Evolutionary conservation across 2,329 filamentous ascomycete genomes (phyloP).

Genomic region (Kalaharituber pfeilii): DNA sequence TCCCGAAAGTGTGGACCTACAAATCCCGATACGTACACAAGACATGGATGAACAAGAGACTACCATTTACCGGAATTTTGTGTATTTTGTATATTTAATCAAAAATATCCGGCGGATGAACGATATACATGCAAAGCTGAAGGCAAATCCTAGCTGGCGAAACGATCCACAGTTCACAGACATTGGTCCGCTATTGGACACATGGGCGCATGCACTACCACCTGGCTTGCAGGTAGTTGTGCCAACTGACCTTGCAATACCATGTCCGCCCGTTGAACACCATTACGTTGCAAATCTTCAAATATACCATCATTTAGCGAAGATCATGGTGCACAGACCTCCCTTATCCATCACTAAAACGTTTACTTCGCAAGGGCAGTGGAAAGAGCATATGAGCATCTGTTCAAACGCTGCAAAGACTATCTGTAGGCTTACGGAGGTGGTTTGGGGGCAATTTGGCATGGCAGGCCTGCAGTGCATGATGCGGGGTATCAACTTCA

Average conservation of each 20-base stretch:
- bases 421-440: constrained; percentile 74
- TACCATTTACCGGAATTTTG: constrained; percentile 54
- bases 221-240: constrained; percentile 61
- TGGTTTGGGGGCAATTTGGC: constrained; percentile 57
- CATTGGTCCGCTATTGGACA: constrained; percentile 57
- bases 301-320: constrained; percentile 67
- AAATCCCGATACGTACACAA: constrained; percentile 15
- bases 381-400: constrained; percentile 75
- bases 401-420: constrained; percentile 73
- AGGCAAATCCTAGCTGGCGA: constrained; percentile 62
- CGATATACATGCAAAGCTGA: constrained; percentile 53
- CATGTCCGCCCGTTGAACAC: constrained; percentile 53
- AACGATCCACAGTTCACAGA: constrained; percentile 66
- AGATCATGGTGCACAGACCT: constrained; percentile 75
- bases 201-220: constrained; percentile 63
- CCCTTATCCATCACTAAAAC: constrained; percentile 66
- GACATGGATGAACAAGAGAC: constrained; percentile 22
- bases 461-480: constrained; percentile 72
- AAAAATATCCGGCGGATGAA: constrained; percentile 64
- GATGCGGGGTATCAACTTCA: constrained; percentile 87
- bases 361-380: constrained; percentile 50
- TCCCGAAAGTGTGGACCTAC: constrained; percentile 21
- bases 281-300: constrained; percentile 82
- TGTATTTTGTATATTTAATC: constrained; percentile 60
- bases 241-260: constrained; percentile 58